Base-by-base conservation (phyloP, 2,329 filamentous ascomycete genomes). In the Phoma sp. region DNA sequence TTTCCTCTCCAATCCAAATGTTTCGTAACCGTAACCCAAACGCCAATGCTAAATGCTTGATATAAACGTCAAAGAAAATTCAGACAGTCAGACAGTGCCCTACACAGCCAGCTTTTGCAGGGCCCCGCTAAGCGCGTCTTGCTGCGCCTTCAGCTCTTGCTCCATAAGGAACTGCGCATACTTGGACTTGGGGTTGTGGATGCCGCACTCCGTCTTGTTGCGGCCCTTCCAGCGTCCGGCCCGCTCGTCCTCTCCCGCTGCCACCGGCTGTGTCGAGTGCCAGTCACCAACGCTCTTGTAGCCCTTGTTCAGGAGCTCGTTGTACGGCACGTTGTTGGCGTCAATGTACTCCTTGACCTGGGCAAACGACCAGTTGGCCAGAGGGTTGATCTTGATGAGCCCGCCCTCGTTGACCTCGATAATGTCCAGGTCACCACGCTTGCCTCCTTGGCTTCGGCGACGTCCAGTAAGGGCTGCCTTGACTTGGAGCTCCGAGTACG, bases 271-370 rank as follows among this genome's bases (percentile, higher is more conserved):
- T 4, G 95, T 99, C 45, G 92, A 96, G 83, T 99, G 95, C 91
- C 93, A 98, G 82, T 99, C 95, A 59, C 95, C 95, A 60, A 99
- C 84, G 63, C 92, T 96, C 84, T 98, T 97, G 84, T 99, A 99
- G n/a, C 95, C 95, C 56, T 82, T 84, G 78, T 97, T 91, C 41
- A 99, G 85, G 27, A 99, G 85, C 59, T 85, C 87, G 75, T 99
- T 99, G 83, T 96, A 98, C 0, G 95, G 95, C 4, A 99, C 92
- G 58, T 92, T 79, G 81, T 97, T 85, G 70, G 90, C 88, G 68
- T 87, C 85, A 78, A 97, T 86, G 79, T 99, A 99, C 36, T 85
- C 82, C 77, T 93, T 88, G 57, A 99, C 94, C 74, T 98, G 90
- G 59, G 86, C 81, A 79, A 99, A 99, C 38, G 85, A 85, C 95